Percentiles rank a stretch among this genome's conserved stretches.
Evolutionary conservation across 2,329 filamentous ascomycete species (phyloP).

Genomic region (Ceratocystis huliohia): DNA sequence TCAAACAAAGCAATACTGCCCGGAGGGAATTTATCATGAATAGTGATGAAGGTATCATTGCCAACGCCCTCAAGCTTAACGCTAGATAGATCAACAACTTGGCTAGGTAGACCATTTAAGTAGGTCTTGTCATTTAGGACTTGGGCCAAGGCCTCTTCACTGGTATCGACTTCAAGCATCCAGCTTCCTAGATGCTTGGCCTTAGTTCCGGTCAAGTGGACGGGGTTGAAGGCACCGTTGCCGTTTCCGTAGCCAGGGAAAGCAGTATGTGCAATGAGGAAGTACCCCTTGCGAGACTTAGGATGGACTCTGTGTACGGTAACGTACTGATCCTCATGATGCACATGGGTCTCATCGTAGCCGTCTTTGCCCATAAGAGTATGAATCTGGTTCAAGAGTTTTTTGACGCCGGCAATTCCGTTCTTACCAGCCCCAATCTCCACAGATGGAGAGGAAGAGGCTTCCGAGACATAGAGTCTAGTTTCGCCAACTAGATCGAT

Average conservation of each 20-base stretch:
- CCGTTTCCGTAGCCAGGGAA: conserved; percentile 82
- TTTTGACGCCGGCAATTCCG: conserved; percentile 84
- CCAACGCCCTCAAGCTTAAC: conserved; percentile 59
- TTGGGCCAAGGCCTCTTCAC: conserved; percentile 51
- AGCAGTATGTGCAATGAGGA: conserved; percentile 89
- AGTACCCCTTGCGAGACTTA: conserved; percentile 82
- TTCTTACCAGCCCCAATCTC: conserved; percentile 58
- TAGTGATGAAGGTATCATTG: conserved; percentile 64
- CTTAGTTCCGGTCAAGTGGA: conserved; percentile 70
- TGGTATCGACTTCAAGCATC: conserved; percentile 80
- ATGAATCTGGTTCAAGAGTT: conserved; percentile 87
- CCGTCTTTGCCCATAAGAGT: conserved; percentile 89
- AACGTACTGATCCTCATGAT: conserved; percentile 91
- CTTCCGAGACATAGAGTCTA: conserved; percentile 66
- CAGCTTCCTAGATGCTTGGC: conserved; percentile 80
- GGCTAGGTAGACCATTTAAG: conserved; percentile 73
- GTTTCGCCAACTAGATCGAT: conserved; percentile 90
- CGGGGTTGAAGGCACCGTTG: conserved; percentile 66
- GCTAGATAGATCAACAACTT: conserved; percentile 60
- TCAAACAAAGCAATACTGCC: conserved; percentile 92
- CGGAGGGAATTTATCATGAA: conserved; percentile 75
- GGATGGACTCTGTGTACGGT: conserved; percentile 94
- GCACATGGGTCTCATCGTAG: conserved; percentile 90
- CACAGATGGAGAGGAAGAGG: conserved; percentile 47
- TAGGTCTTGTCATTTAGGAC: conserved; percentile 56